These are phyloP conservation scores for Huntiella savannae DNA, from an alignment of 2,329 filamentous ascomycete species.

Conservation along the genomic window DNA sequence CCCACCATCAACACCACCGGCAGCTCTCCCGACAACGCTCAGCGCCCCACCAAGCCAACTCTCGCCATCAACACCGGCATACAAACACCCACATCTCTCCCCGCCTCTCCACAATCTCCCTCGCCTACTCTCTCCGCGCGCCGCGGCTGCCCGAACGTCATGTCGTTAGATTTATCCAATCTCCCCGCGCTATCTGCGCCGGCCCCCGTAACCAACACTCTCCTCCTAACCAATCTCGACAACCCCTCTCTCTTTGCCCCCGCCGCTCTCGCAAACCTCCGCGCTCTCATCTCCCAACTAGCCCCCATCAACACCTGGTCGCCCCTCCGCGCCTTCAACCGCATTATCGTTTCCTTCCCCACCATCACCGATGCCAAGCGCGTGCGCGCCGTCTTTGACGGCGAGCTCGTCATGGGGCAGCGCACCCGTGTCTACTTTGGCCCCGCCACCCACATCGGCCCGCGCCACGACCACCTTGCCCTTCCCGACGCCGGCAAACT, in stretches of 20 bases:
- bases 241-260: conserved; percentile 55
- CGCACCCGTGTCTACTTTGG: conserved; percentile 52
- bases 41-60: background rate
- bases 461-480: conserved; percentile 38
- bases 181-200: conserved; percentile 51
- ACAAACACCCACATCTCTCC: background rate
- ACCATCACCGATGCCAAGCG: conserved; percentile 48
- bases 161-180: conserved; percentile 55
- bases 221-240: conserved; percentile 65
- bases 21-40: background rate
- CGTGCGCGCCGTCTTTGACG: conserved; percentile 55
- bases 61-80: background rate
- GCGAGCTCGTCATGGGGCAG: conserved; percentile 52
- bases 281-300: conserved; percentile 48
- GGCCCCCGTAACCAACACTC: conserved; percentile 63
- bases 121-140: conserved; percentile 4
- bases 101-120: background rate
- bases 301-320: conserved; percentile 60
- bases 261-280: conserved; percentile 55
- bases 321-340: conserved; percentile 63
- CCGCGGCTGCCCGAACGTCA: conserved; percentile 14
- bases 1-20: background rate
- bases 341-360: conserved; percentile 65
- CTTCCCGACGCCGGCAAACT: conserved; percentile 51
- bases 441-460: conserved; percentile 36